Evolutionary conservation across 495 filamentous ascomycete genomes (phyloP).

Genomic region (Penicillium tannophilum): DNA sequence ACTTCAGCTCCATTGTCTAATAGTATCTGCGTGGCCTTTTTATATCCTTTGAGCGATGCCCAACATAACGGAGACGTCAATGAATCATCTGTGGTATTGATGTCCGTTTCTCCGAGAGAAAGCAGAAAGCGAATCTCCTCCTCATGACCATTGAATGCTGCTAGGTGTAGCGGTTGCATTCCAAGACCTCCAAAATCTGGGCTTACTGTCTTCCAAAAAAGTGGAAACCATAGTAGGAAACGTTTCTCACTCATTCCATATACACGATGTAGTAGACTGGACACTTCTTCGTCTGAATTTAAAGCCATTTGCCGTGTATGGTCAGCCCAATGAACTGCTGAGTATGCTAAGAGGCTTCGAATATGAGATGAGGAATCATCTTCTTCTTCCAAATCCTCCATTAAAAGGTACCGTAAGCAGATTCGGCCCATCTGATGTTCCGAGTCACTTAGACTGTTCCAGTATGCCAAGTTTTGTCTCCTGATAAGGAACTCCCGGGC

Average conservation of each 20-base stretch:
- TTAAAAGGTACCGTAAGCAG: slow-evolving; percentile 29
- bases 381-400: slow-evolving; percentile 22
- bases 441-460: slow-evolving; percentile 13
- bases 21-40: too few species aligned
- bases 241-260: slow-evolving; percentile 11
- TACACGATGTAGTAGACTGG: slow-evolving; percentile 10
- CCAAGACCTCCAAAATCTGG: slow-evolving; percentile 4
- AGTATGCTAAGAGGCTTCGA: slow-evolving; percentile 24
- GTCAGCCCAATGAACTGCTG: slow-evolving; percentile 29
- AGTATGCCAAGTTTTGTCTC: slow-evolving; percentile 17
- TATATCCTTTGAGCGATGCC: slow-evolving; percentile 16
- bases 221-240: slow-evolving; percentile 22
- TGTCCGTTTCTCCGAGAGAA: slow-evolving; percentile 6
- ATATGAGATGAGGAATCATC: slow-evolving; percentile 5
- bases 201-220: slow-evolving; percentile 20
- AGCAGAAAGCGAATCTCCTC: slow-evolving; percentile 19
- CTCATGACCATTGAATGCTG: slow-evolving; percentile 24
- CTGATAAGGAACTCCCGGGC: slow-evolving; percentile 32
- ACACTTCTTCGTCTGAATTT: slow-evolving; percentile 2
- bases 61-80: slow-evolving; percentile 22
- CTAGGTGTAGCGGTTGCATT: slow-evolving; percentile 15
- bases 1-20: too few species aligned
- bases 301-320: slow-evolving; percentile 20
- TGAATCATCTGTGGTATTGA: slow-evolving; percentile 15
- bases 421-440: slow-evolving; percentile 24